These are phyloP conservation scores for Picea glauca DNA, from an alignment of 75 land plant genomes.

Conservation along the genomic window DNA sequence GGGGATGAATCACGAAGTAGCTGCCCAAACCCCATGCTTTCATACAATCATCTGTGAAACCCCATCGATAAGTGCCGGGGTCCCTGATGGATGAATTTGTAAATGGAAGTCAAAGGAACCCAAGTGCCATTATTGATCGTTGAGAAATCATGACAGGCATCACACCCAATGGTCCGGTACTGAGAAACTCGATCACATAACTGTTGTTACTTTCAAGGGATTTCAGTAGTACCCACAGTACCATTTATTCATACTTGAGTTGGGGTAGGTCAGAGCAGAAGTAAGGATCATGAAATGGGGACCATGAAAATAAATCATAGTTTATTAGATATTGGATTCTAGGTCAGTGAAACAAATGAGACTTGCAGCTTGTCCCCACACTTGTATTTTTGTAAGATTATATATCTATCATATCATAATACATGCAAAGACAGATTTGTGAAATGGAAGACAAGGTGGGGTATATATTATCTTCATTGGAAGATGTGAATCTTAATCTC, in stretches of 20 bases:
- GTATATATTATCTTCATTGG: neutral
- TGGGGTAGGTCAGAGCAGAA: neutral
- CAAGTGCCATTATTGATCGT: slow-evolving; percentile 1
- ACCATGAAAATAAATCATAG: neutral
- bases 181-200: neutral
- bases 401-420: no score
- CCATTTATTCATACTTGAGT: neutral
- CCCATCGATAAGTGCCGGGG: neutral
- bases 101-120: slow-evolving; percentile 3
- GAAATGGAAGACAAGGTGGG: neutral
- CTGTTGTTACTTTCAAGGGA: neutral
- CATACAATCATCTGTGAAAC: neutral
- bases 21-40: neutral
- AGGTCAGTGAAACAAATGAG: neutral
- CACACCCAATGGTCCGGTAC: neutral
- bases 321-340: neutral
- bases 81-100: neutral
- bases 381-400: neutral
- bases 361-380: neutral
- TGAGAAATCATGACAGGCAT: neutral
- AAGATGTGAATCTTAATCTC: neutral
- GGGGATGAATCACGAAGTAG: neutral
- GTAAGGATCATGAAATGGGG: neutral
- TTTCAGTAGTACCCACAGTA: neutral
- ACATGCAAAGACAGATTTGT: neutral